Evolutionary conservation across 345 rosid genomes (phyloP), one percentile per base, ranked within the genome.

Genomic region (Aurinia saxatilis): DNA sequence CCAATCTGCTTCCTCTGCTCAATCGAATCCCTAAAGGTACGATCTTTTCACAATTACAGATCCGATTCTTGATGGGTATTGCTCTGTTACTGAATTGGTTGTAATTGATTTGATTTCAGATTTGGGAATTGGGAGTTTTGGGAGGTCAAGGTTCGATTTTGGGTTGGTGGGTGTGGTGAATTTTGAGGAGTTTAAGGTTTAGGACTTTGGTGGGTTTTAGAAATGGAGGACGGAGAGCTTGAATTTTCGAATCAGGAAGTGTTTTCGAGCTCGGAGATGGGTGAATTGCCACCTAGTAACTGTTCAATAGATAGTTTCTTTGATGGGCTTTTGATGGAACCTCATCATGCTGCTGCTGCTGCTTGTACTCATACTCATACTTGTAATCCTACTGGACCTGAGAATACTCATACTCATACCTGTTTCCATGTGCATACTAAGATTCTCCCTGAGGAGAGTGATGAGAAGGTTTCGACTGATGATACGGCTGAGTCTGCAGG

Each of bases 281-380:
- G 77, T 65, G 92, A 79, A 8, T 21, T 87, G 41, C 90, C 88
- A 0, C 91, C 88, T 0, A 73, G 76, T 62, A 81, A 77, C 44
- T 77, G 92, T 64, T 90, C 99, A 0, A 82, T 87, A 78, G 98
- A 85, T 59, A 73, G 75, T 74, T 76, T 89, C 77, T 82, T 84
- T 30, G 83, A 86, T 31, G 95, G 82, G 9, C 81, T 86, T 60
- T 54, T 81, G 19, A 81, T 70, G 75, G 96, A 90, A 44, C 35
- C 81, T 36, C 84, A 82, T 27, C 95, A 41, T 15, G 67, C 71
- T 70, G 91, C 97, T 1, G 89, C 97, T 15, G 67, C 71, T 68
- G 91, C 97, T 1, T 92, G 98, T 50, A 92, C 93, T 14, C 98
- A 92, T 59, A 85, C 98, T 12, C 95, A 92, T 72, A 89, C 93